These are phyloP conservation scores for Syzygium malaccense DNA, from an alignment of 441 rosid genomes.

Conservation along the genomic window DNA sequence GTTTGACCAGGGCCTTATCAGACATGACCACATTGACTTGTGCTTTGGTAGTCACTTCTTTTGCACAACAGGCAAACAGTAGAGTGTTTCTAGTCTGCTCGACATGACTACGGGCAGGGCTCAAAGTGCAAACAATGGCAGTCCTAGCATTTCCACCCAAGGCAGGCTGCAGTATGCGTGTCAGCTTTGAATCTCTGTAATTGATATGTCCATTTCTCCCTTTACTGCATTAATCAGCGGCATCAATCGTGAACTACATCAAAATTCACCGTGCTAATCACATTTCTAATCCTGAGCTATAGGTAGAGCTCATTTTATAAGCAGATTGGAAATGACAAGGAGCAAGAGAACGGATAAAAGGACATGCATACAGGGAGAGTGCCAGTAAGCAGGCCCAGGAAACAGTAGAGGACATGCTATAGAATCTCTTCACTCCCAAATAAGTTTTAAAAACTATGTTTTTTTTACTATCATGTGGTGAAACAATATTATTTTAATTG, in stretches of 20 bases:
- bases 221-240: slow-evolving; percentile 53
- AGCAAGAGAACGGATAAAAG: background rate
- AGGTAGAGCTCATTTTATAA: background rate
- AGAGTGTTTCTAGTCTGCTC: slow-evolving; percentile 89
- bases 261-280: background rate
- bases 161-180: slow-evolving; percentile 87
- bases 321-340: background rate
- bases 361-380: background rate
- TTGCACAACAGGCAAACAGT: slow-evolving; percentile 83
- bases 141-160: slow-evolving; percentile 94
- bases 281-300: background rate
- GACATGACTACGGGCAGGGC: slow-evolving; percentile 76
- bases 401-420: background rate
- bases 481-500: background rate
- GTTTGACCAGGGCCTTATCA: slow-evolving; percentile 91
- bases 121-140: slow-evolving; percentile 81
- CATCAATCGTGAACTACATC: background rate
- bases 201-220: slow-evolving; percentile 78
- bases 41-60: slow-evolving; percentile 75
- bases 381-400: background rate
- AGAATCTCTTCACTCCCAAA: background rate
- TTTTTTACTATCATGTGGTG: background rate
- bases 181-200: slow-evolving; percentile 91
- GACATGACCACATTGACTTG: slow-evolving; percentile 74
- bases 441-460: background rate